A percentile compares a stretch with the other conserved stretches of the same genome.
phyloP scores from a whole-genome alignment of 345 rosid species.

The Corchorus olitorius region DNA sequence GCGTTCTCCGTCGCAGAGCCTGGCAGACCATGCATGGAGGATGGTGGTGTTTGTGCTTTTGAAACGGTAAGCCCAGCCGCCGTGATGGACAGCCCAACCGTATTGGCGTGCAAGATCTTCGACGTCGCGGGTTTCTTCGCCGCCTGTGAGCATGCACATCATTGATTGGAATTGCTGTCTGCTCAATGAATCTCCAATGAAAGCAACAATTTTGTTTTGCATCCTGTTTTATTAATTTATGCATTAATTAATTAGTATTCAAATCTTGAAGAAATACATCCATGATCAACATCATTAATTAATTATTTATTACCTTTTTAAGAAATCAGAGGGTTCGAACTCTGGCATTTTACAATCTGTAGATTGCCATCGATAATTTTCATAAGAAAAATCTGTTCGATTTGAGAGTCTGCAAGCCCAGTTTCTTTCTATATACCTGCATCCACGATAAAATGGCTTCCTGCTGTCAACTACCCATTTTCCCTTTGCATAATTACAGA shows the following conservation, averaged over 20 bases:
- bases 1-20: slow-evolving; percentile 49
- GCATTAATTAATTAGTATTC: background rate
- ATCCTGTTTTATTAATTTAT: slow-evolving; percentile 36
- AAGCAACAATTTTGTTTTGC: slow-evolving; percentile 57
- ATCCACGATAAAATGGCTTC: slow-evolving; percentile 61
- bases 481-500: slow-evolving; percentile 71
- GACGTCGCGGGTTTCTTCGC: slow-evolving; percentile 46
- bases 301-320: slow-evolving; percentile 42
- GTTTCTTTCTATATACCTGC: slow-evolving; percentile 72
- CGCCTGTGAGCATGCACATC: slow-evolving; percentile 62
- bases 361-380: slow-evolving; percentile 77
- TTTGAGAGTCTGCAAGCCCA: slow-evolving; percentile 71
- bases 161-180: slow-evolving; percentile 63
- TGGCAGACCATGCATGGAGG: slow-evolving; percentile 58
- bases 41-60: slow-evolving; percentile 55
- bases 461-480: slow-evolving; percentile 48
- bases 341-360: slow-evolving; percentile 64
- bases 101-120: slow-evolving; percentile 49
- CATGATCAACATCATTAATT: background rate
- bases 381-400: slow-evolving; percentile 74
- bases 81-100: slow-evolving; percentile 48
- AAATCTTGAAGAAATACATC: background rate
- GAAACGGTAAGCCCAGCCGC: slow-evolving; percentile 60
- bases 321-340: slow-evolving; percentile 63
- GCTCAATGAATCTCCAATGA: slow-evolving; percentile 61